Conservation (phyloP, 441 rosid species). For the Hura crepitans region DNA sequence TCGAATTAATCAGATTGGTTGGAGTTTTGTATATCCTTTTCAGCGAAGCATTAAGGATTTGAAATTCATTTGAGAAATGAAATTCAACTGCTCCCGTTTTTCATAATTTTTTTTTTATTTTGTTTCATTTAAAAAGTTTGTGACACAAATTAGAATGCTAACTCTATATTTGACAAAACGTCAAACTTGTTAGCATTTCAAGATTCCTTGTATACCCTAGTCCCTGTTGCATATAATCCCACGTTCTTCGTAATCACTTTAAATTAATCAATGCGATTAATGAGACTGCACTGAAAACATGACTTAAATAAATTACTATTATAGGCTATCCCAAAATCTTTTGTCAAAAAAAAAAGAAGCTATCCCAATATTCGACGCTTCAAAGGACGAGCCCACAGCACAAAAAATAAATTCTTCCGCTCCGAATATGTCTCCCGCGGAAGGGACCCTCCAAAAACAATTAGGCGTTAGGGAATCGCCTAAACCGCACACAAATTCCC, state of each 20-base stretch:
- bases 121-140: too few relatives aligned
- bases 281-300: constrained; percentile 1
- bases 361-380: constrained; percentile 1
- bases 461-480: background rate
- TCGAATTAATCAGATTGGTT: too few relatives aligned
- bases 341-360: too few relatives aligned
- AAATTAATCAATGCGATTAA: background rate
- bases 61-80: too few relatives aligned
- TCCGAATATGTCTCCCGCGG: background rate
- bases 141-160: too few relatives aligned
- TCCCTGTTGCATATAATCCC: background rate
- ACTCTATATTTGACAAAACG: too few relatives aligned
- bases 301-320: background rate
- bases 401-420: background rate
- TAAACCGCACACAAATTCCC: background rate
- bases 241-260: background rate
- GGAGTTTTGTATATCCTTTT: too few relatives aligned
- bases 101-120: too few relatives aligned
- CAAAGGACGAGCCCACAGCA: background rate
- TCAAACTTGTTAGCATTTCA: background rate
- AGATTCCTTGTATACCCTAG: background rate
- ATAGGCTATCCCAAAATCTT: too few relatives aligned
- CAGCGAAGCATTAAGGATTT: too few relatives aligned
- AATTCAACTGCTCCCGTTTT: too few relatives aligned
- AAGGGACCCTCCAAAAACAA: too few relatives aligned